Evolutionary conservation across 1,284 basidiomycete genomes (phyloP).

Genomic region (Kalmanozyma brasiliensis): DNA sequence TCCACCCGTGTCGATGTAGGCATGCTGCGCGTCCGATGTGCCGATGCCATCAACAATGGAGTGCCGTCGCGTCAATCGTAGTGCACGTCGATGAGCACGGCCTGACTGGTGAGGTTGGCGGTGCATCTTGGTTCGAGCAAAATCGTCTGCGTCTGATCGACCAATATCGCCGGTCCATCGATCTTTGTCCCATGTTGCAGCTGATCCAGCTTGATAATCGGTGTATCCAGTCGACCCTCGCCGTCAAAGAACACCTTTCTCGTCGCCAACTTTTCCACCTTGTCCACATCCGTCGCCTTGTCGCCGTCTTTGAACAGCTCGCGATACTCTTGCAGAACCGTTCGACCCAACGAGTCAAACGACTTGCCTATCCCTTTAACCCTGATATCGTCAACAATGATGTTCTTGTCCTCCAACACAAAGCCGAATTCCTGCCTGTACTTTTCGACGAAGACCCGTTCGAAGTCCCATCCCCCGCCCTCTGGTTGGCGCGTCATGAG

Average conservation of each 20-base stretch:
- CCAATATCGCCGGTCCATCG: conserved; percentile 84
- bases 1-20: too few relatives aligned
- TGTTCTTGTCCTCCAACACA: conserved; percentile 78
- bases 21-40: too few relatives aligned
- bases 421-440: conserved; percentile 80
- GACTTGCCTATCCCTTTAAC: conserved; percentile 83
- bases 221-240: conserved; percentile 80
- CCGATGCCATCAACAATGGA: too few relatives aligned
- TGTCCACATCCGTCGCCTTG: conserved; percentile 30
- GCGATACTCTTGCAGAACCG: conserved; percentile 77
- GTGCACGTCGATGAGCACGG: conserved; percentile 54
- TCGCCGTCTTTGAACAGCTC: conserved; percentile 35
- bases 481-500: conserved; percentile 81
- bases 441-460: conserved; percentile 76
- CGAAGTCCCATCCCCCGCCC: conserved; percentile 77
- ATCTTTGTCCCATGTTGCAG: conserved; percentile 79
- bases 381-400: conserved; percentile 92
- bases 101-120: conserved; percentile 52
- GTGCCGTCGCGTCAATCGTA: conserved; percentile 21
- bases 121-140: conserved; percentile 71
- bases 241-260: conserved; percentile 81
- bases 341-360: conserved; percentile 82
- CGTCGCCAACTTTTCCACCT: conserved; percentile 66
- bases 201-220: conserved; percentile 78
- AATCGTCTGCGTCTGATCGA: conserved; percentile 92